Base-by-base conservation (phyloP, 2,329 filamentous ascomycete species). In the Aspergillus japonicus region DNA sequence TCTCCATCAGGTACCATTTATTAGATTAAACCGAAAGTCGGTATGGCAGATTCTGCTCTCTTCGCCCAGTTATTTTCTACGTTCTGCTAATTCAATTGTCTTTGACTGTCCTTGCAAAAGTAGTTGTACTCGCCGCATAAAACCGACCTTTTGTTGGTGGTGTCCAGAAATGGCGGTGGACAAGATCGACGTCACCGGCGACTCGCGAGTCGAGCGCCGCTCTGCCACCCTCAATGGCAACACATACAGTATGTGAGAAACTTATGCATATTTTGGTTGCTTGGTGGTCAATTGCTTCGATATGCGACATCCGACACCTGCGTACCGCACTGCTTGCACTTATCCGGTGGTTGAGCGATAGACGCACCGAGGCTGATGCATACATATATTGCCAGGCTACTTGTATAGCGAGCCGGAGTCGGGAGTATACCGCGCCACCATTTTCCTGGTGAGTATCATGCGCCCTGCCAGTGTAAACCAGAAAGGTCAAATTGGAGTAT, bases 191-290 rank as follows among this genome's bases (percentile, higher is more conserved):
- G 80, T 81, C 21, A 83, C 82, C 47, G 82, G 84, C 62, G 91
- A 94, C 78, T 70, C 86, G 35, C 84, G 90, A 63, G 82, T 92
- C 68, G 79, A 86, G 68, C 83, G 87, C 71, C 83, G 85, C 68
- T 87, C 83, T 57, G 83, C 86, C 47, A 77, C 80, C 55, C 79
- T 93, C 59, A 87, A 89, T 66, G 89, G 88, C 65, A 83, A 85
- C 68, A 90, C 81, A 35, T 96, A 95, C 78, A 85, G 81, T 81
- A 67, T 61, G 76, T 69, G 56, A 44, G 33, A 16, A 33, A 23
- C 12, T 24, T 12, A 52, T 59, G 14, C 29, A 42, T 23, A 29
- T 7, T 44, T 24, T 16, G 3, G 39, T 23, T 31, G 26, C 26
- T 29, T 29, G 26, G 26, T 29, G 26, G 26, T 29, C 26, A 3